Conservation (phyloP, 345 rosid genomes). For the Eucalyptus shirleyi region DNA sequence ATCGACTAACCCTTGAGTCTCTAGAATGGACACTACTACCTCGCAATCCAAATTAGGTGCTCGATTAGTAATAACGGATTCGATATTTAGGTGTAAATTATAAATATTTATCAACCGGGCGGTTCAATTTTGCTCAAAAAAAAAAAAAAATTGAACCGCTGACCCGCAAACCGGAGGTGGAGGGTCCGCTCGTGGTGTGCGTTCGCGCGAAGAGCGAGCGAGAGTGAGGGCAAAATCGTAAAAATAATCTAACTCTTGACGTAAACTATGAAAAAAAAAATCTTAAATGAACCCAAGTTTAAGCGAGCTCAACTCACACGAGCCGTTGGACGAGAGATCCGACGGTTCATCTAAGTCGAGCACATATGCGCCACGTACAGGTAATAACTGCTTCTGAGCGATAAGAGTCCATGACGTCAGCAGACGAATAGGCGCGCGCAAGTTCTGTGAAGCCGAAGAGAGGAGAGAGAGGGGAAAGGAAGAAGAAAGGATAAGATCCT, state of each 20-base stretch:
- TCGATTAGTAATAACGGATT: background rate
- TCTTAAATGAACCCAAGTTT: background rate
- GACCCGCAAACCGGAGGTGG: background rate
- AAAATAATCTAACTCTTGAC: background rate
- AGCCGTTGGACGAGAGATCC: background rate
- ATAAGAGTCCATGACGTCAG: background rate
- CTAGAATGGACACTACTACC: background rate
- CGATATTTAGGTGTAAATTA: background rate
- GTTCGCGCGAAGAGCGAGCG: background rate
- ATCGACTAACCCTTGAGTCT: fast-evolving
- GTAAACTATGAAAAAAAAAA: fast-evolving
- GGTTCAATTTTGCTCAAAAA: background rate
- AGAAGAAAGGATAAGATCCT: background rate
- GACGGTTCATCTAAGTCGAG: background rate
- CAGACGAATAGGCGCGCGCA: background rate
- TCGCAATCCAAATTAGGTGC: background rate
- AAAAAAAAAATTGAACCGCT: background rate
- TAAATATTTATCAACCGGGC: background rate
- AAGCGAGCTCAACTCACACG: background rate
- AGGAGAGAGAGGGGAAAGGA: background rate
- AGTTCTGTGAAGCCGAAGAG: background rate
- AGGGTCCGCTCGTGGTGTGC: background rate
- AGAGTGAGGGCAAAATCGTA: background rate
- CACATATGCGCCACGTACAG: fast-evolving
- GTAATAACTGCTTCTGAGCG: background rate